Percentiles rank a stretch among this genome's conserved stretches.
These are phyloP conservation scores for Parathielavia appendiculata DNA, from an alignment of 495 filamentous ascomycete species.

Conservation along the genomic window DNA sequence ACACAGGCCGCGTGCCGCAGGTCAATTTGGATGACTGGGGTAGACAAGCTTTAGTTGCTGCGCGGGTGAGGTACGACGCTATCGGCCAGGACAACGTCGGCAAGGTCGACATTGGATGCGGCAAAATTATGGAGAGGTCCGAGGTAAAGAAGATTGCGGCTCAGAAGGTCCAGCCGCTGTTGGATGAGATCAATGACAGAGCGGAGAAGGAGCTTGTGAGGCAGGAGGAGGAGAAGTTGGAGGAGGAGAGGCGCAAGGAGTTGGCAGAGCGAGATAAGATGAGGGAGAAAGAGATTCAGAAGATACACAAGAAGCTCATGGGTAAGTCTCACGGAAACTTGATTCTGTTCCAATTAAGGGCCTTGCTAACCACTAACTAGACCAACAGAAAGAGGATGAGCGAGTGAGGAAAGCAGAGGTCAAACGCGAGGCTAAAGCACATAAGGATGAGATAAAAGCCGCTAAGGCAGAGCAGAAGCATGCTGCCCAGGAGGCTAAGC, in stretches of 20 bases:
- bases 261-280: constrained; percentile 42
- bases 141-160: constrained; percentile 79
- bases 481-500: constrained; percentile 41
- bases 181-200: constrained; percentile 82
- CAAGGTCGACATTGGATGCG: constrained; percentile 74
- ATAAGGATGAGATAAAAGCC: constrained; percentile 49
- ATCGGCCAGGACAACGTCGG: constrained; percentile 44
- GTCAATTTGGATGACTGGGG: constrained; percentile 73
- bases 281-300: constrained; percentile 43
- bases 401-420: constrained; percentile 46
- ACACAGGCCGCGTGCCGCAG: constrained; percentile 71
- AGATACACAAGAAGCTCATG: constrained; percentile 40
- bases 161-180: constrained; percentile 72
- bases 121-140: constrained; percentile 69
- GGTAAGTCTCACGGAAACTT: constrained; percentile 26
- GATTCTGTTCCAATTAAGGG: background rate
- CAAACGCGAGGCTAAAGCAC: constrained; percentile 45
- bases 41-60: constrained; percentile 61
- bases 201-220: constrained; percentile 62
- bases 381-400: constrained; percentile 49
- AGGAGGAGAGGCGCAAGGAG: constrained; percentile 46
- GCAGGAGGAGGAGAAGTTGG: constrained; percentile 46
- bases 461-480: constrained; percentile 47
- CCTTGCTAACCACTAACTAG: constrained; percentile 27
- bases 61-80: constrained; percentile 58